Conservation (phyloP, 2,329 filamentous ascomycete species). For the Cercospora sesami region DNA sequence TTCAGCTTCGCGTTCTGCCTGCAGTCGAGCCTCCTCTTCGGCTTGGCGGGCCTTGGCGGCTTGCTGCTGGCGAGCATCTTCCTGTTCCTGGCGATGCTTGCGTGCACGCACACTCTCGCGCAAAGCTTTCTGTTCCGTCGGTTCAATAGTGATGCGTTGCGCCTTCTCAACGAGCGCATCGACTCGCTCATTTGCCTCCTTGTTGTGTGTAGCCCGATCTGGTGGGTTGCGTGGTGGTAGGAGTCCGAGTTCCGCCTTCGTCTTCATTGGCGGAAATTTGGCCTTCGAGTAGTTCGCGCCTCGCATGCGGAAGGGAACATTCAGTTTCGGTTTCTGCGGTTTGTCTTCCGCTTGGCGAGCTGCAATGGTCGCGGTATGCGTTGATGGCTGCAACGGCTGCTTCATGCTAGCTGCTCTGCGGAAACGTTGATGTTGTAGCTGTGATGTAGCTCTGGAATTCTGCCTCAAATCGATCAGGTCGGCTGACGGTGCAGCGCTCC, state of each 20-base stretch:
- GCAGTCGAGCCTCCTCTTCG: slow-evolving; percentile 15
- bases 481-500: neutral
- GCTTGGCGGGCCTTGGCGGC: slow-evolving; percentile 14
- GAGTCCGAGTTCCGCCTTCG: neutral
- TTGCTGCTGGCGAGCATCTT: slow-evolving; percentile 7
- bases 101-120: slow-evolving; percentile 18
- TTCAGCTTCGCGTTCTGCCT: slow-evolving; percentile 19
- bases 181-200: slow-evolving; percentile 14
- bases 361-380: neutral
- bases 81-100: slow-evolving; percentile 16
- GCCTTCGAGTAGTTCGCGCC: neutral
- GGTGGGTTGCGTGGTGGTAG: neutral
- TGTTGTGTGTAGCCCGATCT: neutral
- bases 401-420: neutral
- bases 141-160: slow-evolving; percentile 19
- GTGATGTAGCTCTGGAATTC: neutral
- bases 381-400: neutral
- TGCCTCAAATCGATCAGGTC: neutral
- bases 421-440: neutral
- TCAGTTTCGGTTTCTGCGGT: neutral
- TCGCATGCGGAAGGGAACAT: neutral
- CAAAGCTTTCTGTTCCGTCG: slow-evolving; percentile 16
- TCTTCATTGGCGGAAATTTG: neutral
- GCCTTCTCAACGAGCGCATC: slow-evolving; percentile 19
- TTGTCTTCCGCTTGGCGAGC: neutral